phyloP scores from a whole-genome alignment of 139 green algal species.

The Gonium pectorale region DNA sequence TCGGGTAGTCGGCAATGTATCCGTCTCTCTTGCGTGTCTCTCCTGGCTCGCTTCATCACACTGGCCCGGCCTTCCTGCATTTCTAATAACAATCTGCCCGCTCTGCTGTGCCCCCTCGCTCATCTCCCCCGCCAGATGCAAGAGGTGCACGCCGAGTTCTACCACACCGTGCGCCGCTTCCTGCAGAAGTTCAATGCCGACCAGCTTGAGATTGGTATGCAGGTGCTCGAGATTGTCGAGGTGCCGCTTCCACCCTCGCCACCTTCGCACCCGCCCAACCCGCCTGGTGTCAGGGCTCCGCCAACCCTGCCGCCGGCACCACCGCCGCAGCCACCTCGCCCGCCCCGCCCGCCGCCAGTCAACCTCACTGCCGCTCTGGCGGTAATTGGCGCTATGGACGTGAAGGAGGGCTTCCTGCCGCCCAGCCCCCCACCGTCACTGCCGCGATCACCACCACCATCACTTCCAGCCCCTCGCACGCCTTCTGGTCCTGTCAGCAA shows the following conservation, averaged over 20 bases:
- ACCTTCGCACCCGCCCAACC: not conserved
- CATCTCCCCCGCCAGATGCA: no score
- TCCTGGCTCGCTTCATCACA: not conserved
- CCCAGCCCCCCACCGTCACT: not conserved
- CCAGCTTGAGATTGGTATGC: not conserved
- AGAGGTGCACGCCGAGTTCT: not conserved
- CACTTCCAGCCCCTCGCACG: not conserved
- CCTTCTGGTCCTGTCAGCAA: not conserved
- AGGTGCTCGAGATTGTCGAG: not conserved
- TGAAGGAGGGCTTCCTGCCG: not conserved
- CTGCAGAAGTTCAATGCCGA: not conserved
- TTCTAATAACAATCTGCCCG: not conserved
- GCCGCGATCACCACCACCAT: not conserved
- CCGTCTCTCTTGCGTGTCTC: not conserved
- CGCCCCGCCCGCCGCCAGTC: not conserved
- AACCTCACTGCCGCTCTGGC: not conserved
- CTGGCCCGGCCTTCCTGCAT: not conserved
- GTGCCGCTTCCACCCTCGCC: conserved; percentile 15
- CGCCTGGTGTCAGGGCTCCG: not conserved
- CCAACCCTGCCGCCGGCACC: not conserved
- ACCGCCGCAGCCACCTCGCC: not conserved
- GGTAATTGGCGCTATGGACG: not conserved
- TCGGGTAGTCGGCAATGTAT: not conserved
- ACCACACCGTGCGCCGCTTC: no score
- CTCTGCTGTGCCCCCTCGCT: not conserved